Base-by-base conservation (phyloP, 768 basidiomycete genomes). In the Tricholoma furcatifolium region DNA sequence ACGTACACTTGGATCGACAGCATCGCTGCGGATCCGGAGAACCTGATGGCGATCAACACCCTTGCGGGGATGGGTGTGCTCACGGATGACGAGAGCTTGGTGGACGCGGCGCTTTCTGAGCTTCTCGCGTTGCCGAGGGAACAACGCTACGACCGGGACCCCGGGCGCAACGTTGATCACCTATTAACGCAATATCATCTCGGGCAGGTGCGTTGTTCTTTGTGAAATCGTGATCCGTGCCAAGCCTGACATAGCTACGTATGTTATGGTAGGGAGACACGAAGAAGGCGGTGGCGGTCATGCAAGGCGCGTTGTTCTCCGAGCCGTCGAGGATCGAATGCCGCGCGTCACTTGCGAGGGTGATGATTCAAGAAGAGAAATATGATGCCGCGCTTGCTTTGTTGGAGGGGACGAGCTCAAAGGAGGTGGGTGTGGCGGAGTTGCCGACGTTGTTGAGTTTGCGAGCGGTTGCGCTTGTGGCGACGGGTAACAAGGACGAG, bases 21-120 rank as follows among this genome's bases (percentile, higher is more conserved):
- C 61, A 87, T 97, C 57, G 76, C 85, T 0, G 68, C 76, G 21
- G 90, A 96, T 64, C 79, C 87, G 0, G 87, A 87, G 55, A 91
- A 94, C 62, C 65, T 93, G 45, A 75, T 80, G 49, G 92, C 91
- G 1, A 88, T 96, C 66, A 90, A 87, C 42, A 80, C 85, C 0
- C 79, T 98, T 1, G 89, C 90, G 0, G 89, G 88, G n/a, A 93
- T 97, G 82, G 93, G 91, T 10, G 84, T 93, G 50, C 69, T 94
- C 48, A 87, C 87, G 3, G 76, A 77, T 31, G 93, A 96, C 60
- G 84, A 88, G 31, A 79, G 77, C 32, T 77, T 97, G 17, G 77
- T 94, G 21, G 91, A 95, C 65, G 94, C 93, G 1, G 88, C 93
- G 0, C 71, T 95, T 11, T 85, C 88, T 0, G 93, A 97, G 65